Evolutionary conservation across 73 alveolate species (phyloP).

Genomic region (Stentor roeselii): DNA sequence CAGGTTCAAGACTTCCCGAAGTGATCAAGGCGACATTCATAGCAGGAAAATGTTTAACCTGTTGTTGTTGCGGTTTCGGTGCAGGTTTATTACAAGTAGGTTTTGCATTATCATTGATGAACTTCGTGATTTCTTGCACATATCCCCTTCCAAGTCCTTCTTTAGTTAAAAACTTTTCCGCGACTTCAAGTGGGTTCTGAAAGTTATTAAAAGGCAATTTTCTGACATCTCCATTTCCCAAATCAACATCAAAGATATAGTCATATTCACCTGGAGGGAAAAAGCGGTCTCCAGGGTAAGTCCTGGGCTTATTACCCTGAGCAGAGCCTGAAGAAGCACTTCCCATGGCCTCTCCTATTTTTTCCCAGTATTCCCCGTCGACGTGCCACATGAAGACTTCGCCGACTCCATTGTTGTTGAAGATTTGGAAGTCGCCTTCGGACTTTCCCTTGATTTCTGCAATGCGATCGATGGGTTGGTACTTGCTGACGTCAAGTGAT

Average conservation of each 20-base stretch:
- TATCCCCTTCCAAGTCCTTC: slow-evolving; percentile 89
- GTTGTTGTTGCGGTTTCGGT: slow-evolving; percentile 39
- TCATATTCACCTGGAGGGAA: slow-evolving; percentile 97
- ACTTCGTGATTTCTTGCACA: slow-evolving; percentile 61
- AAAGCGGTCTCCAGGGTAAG: slow-evolving; percentile 92
- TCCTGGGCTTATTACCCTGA: slow-evolving; percentile 42
- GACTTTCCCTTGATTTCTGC: slow-evolving; percentile 69
- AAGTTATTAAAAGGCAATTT: slow-evolving; percentile 96
- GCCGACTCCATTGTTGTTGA: slow-evolving; percentile 82
- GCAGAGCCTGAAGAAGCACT: slow-evolving; percentile 33
- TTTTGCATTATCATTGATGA: slow-evolving; percentile 41
- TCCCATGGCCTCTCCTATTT: slow-evolving; percentile 92
- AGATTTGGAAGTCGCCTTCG: slow-evolving; percentile 96
- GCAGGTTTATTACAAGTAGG: slow-evolving; percentile 39
- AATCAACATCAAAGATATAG: slow-evolving; percentile 94
- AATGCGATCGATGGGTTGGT: slow-evolving; percentile 79
- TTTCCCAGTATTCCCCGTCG: slow-evolving; percentile 84
- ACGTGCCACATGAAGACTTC: slow-evolving; percentile 96
- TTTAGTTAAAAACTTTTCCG: slow-evolving; percentile 91
- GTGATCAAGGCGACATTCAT: slow-evolving; percentile 66
- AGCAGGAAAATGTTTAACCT: slow-evolving; percentile 59
- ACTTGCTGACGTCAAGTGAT: slow-evolving; percentile 77
- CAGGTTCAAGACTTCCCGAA: slow-evolving; percentile 76
- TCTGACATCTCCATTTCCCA: slow-evolving; percentile 82
- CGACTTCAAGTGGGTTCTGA: slow-evolving; percentile 84